Conservation (phyloP, 331 rosid genomes). For the Spiraea crenata region DNA sequence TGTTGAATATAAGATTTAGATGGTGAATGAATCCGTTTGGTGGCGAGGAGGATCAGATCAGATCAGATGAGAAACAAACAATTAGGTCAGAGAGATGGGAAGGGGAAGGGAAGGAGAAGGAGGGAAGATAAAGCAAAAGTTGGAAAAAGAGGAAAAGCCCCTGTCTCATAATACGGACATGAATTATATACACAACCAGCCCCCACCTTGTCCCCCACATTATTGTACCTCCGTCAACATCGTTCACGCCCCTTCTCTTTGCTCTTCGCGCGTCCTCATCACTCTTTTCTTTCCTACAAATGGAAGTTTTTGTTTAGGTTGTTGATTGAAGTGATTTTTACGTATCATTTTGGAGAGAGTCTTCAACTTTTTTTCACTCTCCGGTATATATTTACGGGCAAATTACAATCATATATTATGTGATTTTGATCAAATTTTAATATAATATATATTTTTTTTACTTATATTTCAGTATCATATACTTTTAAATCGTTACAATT, state of each 20-base stretch:
- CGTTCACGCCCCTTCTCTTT: constrained; percentile 15
- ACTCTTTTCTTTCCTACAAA: not conserved
- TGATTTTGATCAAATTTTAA: too few species aligned
- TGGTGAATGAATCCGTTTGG: not conserved
- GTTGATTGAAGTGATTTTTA: too few species aligned
- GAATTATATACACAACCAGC: constrained; percentile 61
- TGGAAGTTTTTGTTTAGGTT: too few species aligned
- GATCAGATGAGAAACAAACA: constrained; percentile 30
- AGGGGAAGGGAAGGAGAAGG: not conserved
- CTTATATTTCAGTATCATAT: too few species aligned
- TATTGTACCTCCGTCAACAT: constrained; percentile 19
- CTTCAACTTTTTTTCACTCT: too few species aligned
- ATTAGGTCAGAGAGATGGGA: constrained; percentile 62
- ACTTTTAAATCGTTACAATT: too few species aligned
- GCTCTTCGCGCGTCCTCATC: constrained; percentile 1
- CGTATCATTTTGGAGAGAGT: too few species aligned
- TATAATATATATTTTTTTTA: too few species aligned
- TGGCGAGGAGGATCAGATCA: constrained; percentile 13
- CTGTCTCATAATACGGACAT: constrained; percentile 57
- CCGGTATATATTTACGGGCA: too few species aligned
- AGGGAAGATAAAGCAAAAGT: not conserved
- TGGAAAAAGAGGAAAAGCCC: constrained; percentile 39
- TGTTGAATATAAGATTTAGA: constrained; percentile 10
- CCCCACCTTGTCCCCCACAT: constrained; percentile 54
- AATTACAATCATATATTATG: too few species aligned